These are phyloP conservation scores for Vachellia pachyceras DNA, from an alignment of 306 rosid genomes.

Conservation along the genomic window DNA sequence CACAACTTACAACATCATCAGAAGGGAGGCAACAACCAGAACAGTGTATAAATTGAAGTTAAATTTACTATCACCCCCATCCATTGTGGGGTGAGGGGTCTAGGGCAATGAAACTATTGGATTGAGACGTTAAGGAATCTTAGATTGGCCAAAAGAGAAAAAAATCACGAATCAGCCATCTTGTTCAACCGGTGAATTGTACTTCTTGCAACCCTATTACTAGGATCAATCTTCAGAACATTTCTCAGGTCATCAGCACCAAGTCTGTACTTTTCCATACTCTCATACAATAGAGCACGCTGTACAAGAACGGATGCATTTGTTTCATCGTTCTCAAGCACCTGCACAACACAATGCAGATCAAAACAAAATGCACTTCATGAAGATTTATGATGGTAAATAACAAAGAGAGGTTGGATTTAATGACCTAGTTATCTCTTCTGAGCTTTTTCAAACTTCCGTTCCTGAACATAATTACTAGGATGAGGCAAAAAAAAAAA, in stretches of 20 bases:
- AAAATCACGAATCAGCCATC: constrained; percentile 66
- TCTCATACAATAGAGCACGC: constrained; percentile 91
- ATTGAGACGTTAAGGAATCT: constrained; percentile 7
- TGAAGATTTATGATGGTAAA: constrained; percentile 18
- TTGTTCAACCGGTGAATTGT: constrained; percentile 86
- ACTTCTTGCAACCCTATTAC: constrained; percentile 88
- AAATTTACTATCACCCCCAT: background rate
- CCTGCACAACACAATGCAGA: constrained; percentile 56
- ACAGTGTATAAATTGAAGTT: background rate
- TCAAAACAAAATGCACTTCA: constrained; percentile 35
- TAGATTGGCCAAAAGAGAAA: background rate
- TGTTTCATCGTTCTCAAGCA: constrained; percentile 60
- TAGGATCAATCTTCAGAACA: constrained; percentile 82
- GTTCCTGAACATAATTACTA: background rate
- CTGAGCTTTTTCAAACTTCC: background rate
- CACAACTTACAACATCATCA: background rate
- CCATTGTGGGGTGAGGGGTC: background rate
- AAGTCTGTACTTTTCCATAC: constrained; percentile 78
- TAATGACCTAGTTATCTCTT: background rate
- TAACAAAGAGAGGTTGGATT: background rate
- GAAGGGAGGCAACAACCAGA: background rate
- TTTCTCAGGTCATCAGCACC: constrained; percentile 24
- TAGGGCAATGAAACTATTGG: constrained; percentile 35
- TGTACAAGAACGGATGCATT: constrained; percentile 85
- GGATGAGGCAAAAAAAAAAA: constrained; percentile 14